Evolutionary conservation across 2,329 filamentous ascomycete genomes (phyloP).

Genomic region (Verticillium isaacii): DNA sequence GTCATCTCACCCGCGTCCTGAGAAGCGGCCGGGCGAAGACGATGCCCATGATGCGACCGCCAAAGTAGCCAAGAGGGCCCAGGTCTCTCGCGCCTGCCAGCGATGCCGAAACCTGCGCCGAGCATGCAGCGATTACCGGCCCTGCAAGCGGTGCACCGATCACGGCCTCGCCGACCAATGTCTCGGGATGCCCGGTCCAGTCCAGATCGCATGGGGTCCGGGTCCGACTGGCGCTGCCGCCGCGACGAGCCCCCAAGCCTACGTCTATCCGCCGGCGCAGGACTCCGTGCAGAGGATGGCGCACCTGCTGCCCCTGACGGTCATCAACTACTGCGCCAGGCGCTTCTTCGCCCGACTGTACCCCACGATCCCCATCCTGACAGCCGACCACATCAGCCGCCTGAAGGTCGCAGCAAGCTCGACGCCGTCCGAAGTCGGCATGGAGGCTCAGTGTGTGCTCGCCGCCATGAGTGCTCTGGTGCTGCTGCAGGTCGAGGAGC

Average conservation of each 20-base stretch:
- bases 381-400: conserved; percentile 26
- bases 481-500: conserved; percentile 34
- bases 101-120: conserved; percentile 37
- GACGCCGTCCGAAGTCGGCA: conserved; percentile 15
- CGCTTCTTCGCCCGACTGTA: conserved; percentile 34
- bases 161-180: conserved; percentile 36
- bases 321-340: conserved; percentile 31
- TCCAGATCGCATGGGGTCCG: conserved; percentile 13
- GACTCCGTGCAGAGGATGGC: conserved; percentile 22
- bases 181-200: conserved; percentile 13
- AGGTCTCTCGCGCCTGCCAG: conserved; percentile 37
- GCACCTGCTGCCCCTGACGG: conserved; percentile 24
- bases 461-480: conserved; percentile 35
- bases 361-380: conserved; percentile 39
- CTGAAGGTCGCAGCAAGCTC: conserved; percentile 18
- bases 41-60: conserved; percentile 3
- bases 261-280: conserved; percentile 14
- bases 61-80: conserved; percentile 25
- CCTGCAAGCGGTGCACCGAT: conserved; percentile 35
- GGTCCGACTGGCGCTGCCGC: conserved; percentile 6
- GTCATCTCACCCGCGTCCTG: neutral
- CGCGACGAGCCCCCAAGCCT: conserved; percentile 10
- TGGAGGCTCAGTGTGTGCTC: conserved; percentile 31
- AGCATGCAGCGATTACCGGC: conserved; percentile 38
- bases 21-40: neutral